phyloP scores from a whole-genome alignment of 257 asterid species.

The Solanum etuberosum region DNA sequence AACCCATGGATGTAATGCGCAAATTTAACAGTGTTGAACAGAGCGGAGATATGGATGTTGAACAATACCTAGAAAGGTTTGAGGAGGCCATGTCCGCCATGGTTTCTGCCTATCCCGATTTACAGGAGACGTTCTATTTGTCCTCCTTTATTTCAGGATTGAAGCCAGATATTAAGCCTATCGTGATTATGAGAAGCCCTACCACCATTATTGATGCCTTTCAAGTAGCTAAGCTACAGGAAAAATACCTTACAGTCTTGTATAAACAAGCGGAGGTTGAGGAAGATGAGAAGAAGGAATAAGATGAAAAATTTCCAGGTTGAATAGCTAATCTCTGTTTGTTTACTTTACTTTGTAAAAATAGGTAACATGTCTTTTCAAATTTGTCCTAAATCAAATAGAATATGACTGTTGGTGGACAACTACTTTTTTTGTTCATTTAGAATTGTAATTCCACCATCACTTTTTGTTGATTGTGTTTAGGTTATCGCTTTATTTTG shows the following conservation, averaged over 20 bases:
- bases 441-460: background rate
- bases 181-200: background rate
- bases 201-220: background rate
- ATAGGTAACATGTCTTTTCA: background rate
- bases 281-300: background rate
- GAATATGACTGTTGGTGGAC: background rate
- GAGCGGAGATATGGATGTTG: background rate
- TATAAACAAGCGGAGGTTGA: background rate
- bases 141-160: background rate
- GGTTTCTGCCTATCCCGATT: background rate
- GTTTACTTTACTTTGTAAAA: background rate
- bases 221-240: background rate
- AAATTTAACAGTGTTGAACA: background rate
- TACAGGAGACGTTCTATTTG: background rate
- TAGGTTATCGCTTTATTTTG: too few relatives aligned
- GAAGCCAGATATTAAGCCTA: background rate
- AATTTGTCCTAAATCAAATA: background rate
- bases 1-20: background rate
- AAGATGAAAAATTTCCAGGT: background rate
- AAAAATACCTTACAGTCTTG: background rate
- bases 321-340: background rate
- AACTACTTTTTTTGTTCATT: background rate
- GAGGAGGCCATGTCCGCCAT: background rate
- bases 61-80: background rate
- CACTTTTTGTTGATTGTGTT: too few relatives aligned